phyloP scores from a whole-genome alignment of 306 rosid genomes.

The Malus sylvestris region DNA sequence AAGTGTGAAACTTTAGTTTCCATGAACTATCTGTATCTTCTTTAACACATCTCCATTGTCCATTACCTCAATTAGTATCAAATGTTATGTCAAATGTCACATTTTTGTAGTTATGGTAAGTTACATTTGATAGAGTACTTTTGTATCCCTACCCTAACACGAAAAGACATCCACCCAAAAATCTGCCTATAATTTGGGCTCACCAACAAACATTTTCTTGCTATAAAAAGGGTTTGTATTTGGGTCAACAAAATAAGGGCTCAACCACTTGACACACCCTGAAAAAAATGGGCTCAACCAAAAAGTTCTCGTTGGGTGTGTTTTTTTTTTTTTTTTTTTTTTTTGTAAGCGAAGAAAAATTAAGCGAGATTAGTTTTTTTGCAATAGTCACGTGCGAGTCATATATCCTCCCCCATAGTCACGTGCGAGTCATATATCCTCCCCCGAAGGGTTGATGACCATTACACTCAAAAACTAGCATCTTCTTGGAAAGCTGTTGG shows the following conservation, averaged over 20 bases:
- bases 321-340: no score
- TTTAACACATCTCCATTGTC: not conserved
- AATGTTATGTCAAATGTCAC: slow-evolving; percentile 1
- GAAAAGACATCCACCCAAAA: no score
- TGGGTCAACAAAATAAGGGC: not conserved
- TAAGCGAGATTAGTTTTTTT: fast-evolving
- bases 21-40: not conserved
- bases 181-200: not conserved
- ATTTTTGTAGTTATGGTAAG: not conserved
- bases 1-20: not conserved
- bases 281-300: no score
- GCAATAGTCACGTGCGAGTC: no score
- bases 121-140: not conserved
- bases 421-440: no score
- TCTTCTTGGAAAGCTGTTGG: no score
- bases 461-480: no score
- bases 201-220: not conserved
- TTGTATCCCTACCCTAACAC: not conserved
- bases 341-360: no score
- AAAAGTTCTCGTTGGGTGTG: not conserved
- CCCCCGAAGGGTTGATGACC: no score
- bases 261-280: not conserved
- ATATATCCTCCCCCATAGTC: no score
- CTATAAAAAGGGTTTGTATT: not conserved
- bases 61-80: not conserved